Base-by-base conservation (phyloP, 2,329 filamentous ascomycete genomes). In the Blumeriella jaapii region DNA sequence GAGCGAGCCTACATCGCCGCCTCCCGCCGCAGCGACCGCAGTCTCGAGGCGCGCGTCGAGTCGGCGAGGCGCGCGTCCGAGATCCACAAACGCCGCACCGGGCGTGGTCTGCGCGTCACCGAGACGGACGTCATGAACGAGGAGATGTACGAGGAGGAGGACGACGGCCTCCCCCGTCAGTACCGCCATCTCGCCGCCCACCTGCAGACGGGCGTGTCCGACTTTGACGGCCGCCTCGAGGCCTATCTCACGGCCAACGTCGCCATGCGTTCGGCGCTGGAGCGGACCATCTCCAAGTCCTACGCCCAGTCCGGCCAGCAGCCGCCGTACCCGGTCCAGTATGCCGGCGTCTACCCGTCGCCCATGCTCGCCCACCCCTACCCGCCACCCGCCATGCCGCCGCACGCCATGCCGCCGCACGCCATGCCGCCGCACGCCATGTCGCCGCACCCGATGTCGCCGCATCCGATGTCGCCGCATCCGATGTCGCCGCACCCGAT, bases 61-160 rank as follows among this genome's bases (percentile, higher is more conserved):
- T 95, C 87, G 2, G 87, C 89, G 10, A 71, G 76, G 33, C 74
- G 83, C 59, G 87, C 87, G 5, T 94, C 87, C n/a, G 78, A 85
- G 51, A 84, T 94, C 23, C 87, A 94, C 67, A 85, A 86, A 62
- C 73, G 78, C 56, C 76, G 86, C 12, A 94, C 87, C 0, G 89
- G 87, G 24, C 82, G 85, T 48, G 75, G 71, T 2, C 68, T 95
- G 40, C 77, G 78, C 48, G 82, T 95, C 39, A 86, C 80, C 16
- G 81, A 87, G 57, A 73, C 91, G 52, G 86, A 91, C 59, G 86
- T 94, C 9, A 65, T 82, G 48, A 86, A 84, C 44, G 87, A 94
- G 56, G 85, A 93, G 56, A 93, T 94, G 84, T 95, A 95, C 55
- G 86, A 94, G 53, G 87, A 94, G 58, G 83, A 93, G 53, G 86